These are phyloP conservation scores for Hypholoma sublateritium DNA, from an alignment of 768 basidiomycete genomes.

Conservation along the genomic window DNA sequence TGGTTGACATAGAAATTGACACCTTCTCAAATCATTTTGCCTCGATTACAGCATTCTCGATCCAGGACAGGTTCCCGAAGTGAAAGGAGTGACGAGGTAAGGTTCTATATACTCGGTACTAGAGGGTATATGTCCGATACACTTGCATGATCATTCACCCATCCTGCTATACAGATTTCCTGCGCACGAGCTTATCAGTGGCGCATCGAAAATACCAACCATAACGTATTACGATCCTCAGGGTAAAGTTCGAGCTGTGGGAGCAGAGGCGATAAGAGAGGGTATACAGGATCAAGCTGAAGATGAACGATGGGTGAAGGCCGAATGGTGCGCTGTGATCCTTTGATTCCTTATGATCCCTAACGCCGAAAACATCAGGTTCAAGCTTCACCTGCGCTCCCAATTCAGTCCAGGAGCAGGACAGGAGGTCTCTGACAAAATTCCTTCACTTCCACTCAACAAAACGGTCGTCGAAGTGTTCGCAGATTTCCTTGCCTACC, in stretches of 20 bases:
- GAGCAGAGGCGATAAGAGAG: conserved; percentile 44
- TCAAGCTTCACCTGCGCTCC: conserved; percentile 35
- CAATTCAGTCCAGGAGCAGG: conserved; percentile 6
- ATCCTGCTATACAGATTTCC: conserved; percentile 37
- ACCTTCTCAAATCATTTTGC: no score
- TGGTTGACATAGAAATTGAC: no score
- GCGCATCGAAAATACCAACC: conserved; percentile 35
- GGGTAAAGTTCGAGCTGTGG: conserved; percentile 39
- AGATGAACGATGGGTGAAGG: conserved; percentile 44
- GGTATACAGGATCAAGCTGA: conserved; percentile 37
- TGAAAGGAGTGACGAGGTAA: no score
- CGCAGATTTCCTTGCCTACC: conserved; percentile 43
- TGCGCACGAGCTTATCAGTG: conserved; percentile 41
- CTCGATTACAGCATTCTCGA: no score
- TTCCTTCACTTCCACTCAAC: conserved; percentile 32
- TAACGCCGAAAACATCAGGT: conserved; percentile 19
- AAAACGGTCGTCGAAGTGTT: conserved; percentile 34
- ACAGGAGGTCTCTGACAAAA: conserved; percentile 18
- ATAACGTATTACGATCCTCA: conserved; percentile 40
- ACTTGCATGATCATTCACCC: not conserved
- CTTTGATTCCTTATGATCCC: conserved; percentile 14
- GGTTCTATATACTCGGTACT: no score
- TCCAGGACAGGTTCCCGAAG: no score
- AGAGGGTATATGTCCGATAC: no score
- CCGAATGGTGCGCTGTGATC: conserved; percentile 38